A percentile compares a stretch with the other conserved stretches of the same genome.
Evolutionary conservation across 441 rosid genomes (phyloP).

Genomic region (Jatropha multifida): DNA sequence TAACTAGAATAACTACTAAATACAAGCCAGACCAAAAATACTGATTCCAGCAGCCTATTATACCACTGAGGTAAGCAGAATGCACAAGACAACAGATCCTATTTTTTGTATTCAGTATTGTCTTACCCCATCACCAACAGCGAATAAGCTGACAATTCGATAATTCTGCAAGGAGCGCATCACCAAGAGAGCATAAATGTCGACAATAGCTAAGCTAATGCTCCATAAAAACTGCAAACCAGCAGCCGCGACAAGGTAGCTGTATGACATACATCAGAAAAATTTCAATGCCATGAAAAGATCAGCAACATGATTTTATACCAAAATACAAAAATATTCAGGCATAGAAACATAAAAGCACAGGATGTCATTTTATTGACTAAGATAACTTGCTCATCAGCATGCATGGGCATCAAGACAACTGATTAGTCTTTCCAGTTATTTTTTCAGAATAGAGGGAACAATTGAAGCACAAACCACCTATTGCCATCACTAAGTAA

Average conservation of each 20-base stretch:
- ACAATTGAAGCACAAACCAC: background rate
- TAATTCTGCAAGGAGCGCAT: slow-evolving; percentile 64
- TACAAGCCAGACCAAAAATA: background rate
- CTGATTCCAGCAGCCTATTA: slow-evolving; percentile 6
- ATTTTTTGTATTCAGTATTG: background rate
- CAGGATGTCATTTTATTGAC: too few species aligned
- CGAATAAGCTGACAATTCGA: slow-evolving; percentile 49
- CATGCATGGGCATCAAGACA: background rate
- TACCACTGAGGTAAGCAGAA: background rate
- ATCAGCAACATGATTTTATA: background rate
- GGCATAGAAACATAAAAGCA: too few species aligned
- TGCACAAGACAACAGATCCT: background rate
- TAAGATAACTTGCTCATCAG: background rate
- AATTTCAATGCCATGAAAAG: slow-evolving; percentile 22
- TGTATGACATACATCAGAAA: slow-evolving; percentile 38
- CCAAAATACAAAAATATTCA: background rate
- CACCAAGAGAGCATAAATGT: slow-evolving; percentile 67
- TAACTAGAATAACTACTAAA: background rate
- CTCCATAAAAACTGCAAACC: slow-evolving; percentile 79
- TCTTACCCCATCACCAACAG: slow-evolving; percentile 82
- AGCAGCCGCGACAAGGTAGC: slow-evolving; percentile 78
- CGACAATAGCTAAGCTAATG: slow-evolving; percentile 52
- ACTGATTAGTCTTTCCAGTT: background rate
- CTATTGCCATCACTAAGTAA: background rate
- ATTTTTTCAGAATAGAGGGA: background rate